A percentile compares a stretch with the other conserved stretches of the same genome.
Evolutionary conservation across 2,329 filamentous ascomycete genomes (phyloP).

Genomic region (Xylaria arbuscula): DNA sequence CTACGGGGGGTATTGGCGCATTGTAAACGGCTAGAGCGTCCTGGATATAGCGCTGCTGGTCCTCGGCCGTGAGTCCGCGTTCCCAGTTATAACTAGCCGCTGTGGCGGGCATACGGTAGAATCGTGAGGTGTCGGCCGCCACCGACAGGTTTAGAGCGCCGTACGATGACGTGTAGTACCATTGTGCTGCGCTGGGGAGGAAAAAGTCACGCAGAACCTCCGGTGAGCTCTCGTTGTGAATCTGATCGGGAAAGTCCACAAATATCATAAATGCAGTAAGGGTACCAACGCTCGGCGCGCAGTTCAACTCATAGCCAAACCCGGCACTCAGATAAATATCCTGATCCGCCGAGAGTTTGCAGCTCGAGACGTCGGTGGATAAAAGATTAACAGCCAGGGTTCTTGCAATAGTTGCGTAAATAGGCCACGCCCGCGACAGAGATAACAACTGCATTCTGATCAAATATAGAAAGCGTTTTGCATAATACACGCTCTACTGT

Average conservation of each 20-base stretch:
- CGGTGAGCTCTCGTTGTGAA: constrained; percentile 42
- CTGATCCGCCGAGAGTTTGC: constrained; percentile 44
- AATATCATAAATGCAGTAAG: constrained; percentile 53
- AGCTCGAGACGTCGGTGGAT: constrained; percentile 39
- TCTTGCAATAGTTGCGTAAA: not conserved
- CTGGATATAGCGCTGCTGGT: constrained; percentile 47
- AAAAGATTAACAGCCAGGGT: not conserved
- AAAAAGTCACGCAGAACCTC: constrained; percentile 43
- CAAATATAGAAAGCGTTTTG: not conserved
- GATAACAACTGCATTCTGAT: not conserved
- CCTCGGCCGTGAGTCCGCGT: constrained; percentile 44
- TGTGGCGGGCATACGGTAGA: constrained; percentile 45
- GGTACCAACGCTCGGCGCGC: constrained; percentile 49
- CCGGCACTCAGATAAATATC: constrained; percentile 48
- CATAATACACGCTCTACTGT: not conserved
- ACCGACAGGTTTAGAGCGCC: constrained; percentile 41
- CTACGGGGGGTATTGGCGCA: constrained; percentile 35
- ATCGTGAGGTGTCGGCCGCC: constrained; percentile 43
- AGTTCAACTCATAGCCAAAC: constrained; percentile 47
- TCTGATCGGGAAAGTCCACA: constrained; percentile 47
- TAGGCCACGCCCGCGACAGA: constrained; percentile 4
- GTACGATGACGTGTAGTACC: constrained; percentile 44
- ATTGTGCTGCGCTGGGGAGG: constrained; percentile 46
- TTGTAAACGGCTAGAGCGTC: constrained; percentile 48
- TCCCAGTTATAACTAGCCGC: constrained; percentile 44